Percentiles rank a stretch among this genome's conserved stretches.
These are phyloP conservation scores for Suillus luteus DNA, from an alignment of 768 basidiomycete species.

Conservation along the genomic window DNA sequence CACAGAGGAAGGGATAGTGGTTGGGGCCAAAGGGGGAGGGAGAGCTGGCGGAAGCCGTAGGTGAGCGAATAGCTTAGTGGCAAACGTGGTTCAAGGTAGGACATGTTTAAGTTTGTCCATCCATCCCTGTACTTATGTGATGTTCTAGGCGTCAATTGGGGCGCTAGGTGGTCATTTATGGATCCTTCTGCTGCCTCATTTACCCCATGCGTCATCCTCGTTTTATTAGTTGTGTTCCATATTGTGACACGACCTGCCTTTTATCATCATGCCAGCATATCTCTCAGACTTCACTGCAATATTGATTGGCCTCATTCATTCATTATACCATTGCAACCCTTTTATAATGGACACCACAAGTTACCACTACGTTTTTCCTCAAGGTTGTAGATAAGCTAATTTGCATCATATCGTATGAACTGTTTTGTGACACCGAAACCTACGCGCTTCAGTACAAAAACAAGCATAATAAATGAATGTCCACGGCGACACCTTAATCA, in stretches of 20 bases:
- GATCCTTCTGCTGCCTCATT: background rate
- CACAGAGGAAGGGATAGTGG: constrained; percentile 13
- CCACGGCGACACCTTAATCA: background rate
- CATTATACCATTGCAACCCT: background rate
- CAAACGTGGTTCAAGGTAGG: background rate
- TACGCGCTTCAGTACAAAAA: background rate
- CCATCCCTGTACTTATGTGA: background rate
- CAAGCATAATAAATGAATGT: background rate
- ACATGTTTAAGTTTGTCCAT: background rate
- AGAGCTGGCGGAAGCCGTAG: background rate
- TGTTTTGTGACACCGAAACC: background rate
- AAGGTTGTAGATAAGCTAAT: background rate
- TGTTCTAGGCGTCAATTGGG: background rate
- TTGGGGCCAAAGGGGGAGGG: constrained; percentile 14
- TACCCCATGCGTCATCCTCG: background rate
- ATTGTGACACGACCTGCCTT: background rate
- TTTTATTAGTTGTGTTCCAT: background rate
- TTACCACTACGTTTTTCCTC: background rate
- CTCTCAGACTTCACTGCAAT: background rate
- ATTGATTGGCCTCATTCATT: background rate
- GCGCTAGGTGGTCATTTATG: background rate
- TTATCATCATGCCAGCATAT: constrained; percentile 1
- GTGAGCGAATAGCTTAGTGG: background rate
- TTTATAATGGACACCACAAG: background rate
- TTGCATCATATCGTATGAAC: background rate